These are phyloP conservation scores for Cutaneotrichosporon sp. DNA, from an alignment of 1,284 basidiomycete species.

Conservation along the genomic window DNA sequence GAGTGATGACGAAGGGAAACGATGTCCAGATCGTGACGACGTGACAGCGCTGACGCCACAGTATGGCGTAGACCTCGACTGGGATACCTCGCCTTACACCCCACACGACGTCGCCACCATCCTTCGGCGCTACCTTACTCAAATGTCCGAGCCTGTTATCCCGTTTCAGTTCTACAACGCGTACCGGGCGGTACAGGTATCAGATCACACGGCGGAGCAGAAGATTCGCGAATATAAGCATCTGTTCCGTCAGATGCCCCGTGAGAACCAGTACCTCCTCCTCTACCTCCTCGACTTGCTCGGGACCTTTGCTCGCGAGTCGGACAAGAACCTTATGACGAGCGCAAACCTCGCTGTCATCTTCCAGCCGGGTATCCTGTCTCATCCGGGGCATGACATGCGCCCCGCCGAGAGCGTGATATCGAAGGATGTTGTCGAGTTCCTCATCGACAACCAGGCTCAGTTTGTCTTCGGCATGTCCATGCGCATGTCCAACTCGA, in stretches of 20 bases:
- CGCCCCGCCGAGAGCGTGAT: constrained; percentile 74
- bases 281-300: constrained; percentile 94
- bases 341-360: constrained; percentile 90
- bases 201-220: constrained; percentile 53
- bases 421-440: constrained; percentile 87
- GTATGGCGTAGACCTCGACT: constrained; percentile 91
- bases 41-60: constrained; percentile 43
- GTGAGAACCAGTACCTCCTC: constrained; percentile 85
- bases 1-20: constrained; percentile 46
- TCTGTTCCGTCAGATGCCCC: constrained; percentile 78
- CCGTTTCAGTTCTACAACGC: constrained; percentile 65
- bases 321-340: constrained; percentile 92
- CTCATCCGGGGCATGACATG: constrained; percentile 78
- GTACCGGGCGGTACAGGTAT: constrained; percentile 71
- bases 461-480: constrained; percentile 45
- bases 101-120: constrained; percentile 96
- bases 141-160: constrained; percentile 67
- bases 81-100: constrained; percentile 77
- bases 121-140: constrained; percentile 89
- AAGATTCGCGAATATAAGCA: constrained; percentile 73
- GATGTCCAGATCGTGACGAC: too few relatives aligned
- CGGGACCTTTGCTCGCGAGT: constrained; percentile 86
- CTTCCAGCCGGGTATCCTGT: constrained; percentile 86
- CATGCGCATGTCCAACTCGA: constrained; percentile 3
- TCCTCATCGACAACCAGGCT: constrained; percentile 64